Percentiles rank a stretch among this genome's conserved stretches.
Evolutionary conservation across 2,329 filamentous ascomycete species (phyloP).

Genomic region (Colletotrichum lindemuthianum): DNA sequence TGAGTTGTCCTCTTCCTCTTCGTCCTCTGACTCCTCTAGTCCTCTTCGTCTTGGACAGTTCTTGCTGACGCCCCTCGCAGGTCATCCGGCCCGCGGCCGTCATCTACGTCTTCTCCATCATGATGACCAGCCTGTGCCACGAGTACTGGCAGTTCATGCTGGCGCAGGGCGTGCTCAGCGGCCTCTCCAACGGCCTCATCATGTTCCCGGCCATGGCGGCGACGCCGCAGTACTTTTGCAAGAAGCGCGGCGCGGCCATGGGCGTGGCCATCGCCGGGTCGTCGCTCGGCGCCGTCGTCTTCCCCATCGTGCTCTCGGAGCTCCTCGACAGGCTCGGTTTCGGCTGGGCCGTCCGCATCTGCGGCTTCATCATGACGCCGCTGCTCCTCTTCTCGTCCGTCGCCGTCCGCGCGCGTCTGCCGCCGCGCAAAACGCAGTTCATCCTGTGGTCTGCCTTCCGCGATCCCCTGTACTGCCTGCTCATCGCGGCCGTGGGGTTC

Average conservation of each 20-base stretch:
- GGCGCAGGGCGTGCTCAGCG: conserved; percentile 50
- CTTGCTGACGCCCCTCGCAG: conserved; percentile 3
- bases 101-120: conserved; percentile 41
- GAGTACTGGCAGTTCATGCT: conserved; percentile 54
- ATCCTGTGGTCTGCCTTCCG: conserved; percentile 47
- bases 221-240: conserved; percentile 50
- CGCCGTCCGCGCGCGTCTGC: conserved; percentile 34
- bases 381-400: conserved; percentile 45
- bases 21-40: too few relatives aligned
- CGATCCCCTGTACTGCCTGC: conserved; percentile 35
- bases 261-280: conserved; percentile 50
- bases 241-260: conserved; percentile 50
- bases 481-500: conserved; percentile 39
- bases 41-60: too few relatives aligned
- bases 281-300: conserved; percentile 56
- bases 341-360: conserved; percentile 49
- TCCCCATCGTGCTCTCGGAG: conserved; percentile 50
- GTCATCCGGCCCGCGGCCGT: conserved; percentile 36
- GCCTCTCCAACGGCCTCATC: conserved; percentile 46
- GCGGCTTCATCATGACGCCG: conserved; percentile 55
- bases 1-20: background rate
- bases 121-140: conserved; percentile 48
- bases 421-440: conserved; percentile 41
- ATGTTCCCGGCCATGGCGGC: conserved; percentile 50
- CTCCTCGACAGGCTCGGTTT: conserved; percentile 46